Base-by-base conservation (phyloP, 306 rosid species). In the Glycine soja region DNA sequence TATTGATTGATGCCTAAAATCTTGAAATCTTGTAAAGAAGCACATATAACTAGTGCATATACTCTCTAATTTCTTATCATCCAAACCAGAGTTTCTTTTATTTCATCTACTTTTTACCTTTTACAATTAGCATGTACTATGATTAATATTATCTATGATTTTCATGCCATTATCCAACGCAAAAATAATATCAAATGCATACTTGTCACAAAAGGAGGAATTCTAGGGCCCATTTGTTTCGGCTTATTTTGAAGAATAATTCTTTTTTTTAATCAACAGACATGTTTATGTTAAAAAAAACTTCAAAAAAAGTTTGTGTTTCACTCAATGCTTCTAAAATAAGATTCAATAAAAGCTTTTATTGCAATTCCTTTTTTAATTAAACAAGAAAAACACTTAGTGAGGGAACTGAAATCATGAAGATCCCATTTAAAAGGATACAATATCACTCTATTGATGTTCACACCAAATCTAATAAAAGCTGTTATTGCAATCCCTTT, bases 21-120 rank as follows among this genome's bases (percentile, higher is more conserved):
- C 42, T 32, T 45, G 69, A 57, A 81, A 75, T 40, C 53, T 66
- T 52, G 46, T 51, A 52, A 64, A 30, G n/a, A 74, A 16, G 63
- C 34, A 9, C 36, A 45, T n/a, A 43, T 18, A 74, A 40, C 7
- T 19, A 34, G 54, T 47, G 14, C 10, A 69, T 15, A 46, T 5
- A 69, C 64, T 56, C 52, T 56, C 15, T 8, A 36, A 40, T 40
- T 24, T 24, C 18, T 36, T 38, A 75, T 67, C 13, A 4, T 16
- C 8, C 3, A 6, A 8, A 5, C 34, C 16, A 18, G 2, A 40
- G 12, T 57, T 75, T 43, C 38, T 15, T n/a, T 77, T n/a, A 6
- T 12, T 40, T 34, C 34, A 8, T 15, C 52, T 5, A 76, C 12
- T 75, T 34, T 36, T 38, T 48, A 36, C 3, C 53, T 66, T 50